Conservation (phyloP, 495 filamentous ascomycete species). For the Hypoxylon fragiforme region DNA sequence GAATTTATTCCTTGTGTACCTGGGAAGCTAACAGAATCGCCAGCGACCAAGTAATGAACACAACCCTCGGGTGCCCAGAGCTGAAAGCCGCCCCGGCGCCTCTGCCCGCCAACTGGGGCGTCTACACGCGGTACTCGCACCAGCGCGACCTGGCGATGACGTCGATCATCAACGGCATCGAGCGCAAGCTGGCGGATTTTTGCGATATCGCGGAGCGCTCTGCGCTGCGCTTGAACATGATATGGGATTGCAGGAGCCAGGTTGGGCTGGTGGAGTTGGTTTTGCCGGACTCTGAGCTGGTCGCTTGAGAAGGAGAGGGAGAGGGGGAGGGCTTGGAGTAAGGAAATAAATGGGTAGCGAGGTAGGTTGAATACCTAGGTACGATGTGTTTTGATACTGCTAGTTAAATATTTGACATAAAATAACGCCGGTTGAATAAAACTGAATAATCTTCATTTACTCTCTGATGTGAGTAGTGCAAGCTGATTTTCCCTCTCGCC, state of each 20-base stretch:
- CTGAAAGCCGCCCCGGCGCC: constrained; percentile 38
- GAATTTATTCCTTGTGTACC: too few relatives aligned
- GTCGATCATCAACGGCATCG: constrained; percentile 45
- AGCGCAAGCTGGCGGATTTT: constrained; percentile 43
- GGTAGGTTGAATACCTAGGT: too few relatives aligned
- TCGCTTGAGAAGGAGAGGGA: too few relatives aligned
- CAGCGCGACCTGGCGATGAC: constrained; percentile 44
- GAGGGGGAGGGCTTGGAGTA: too few relatives aligned
- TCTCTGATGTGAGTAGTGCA: too few relatives aligned
- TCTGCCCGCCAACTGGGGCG: constrained; percentile 43
- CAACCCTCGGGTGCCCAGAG: constrained; percentile 36
- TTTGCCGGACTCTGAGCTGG: constrained; percentile 16
- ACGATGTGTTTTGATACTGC: too few relatives aligned
- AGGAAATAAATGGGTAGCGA: too few relatives aligned
- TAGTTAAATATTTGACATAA: too few relatives aligned
- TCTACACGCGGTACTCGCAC: constrained; percentile 39
- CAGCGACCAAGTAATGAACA: constrained; percentile 48
- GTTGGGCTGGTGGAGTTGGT: constrained; percentile 35
- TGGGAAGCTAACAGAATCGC: too few relatives aligned
- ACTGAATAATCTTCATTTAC: too few relatives aligned
- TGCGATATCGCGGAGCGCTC: constrained; percentile 30
- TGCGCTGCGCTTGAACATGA: constrained; percentile 38
- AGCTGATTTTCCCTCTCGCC: too few relatives aligned
- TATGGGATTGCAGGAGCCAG: constrained; percentile 40
- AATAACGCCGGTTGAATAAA: too few relatives aligned